Conservation (phyloP, 441 rosid genomes). For the Arabidopsis lyrata region DNA sequence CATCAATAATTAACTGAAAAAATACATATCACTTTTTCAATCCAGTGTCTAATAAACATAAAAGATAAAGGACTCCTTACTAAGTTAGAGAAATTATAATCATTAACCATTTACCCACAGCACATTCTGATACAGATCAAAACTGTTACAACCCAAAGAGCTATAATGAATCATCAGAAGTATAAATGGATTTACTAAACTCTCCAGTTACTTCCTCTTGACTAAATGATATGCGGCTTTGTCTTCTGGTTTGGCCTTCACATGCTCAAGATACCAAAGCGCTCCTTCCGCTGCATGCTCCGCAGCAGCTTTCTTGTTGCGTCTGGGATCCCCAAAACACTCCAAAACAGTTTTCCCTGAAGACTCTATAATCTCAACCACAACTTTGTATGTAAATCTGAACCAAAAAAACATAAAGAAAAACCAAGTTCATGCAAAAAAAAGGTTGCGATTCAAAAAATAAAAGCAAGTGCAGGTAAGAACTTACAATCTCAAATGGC, state of each 20-base stretch:
- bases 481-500: slow-evolving; percentile 63
- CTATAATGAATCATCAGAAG: neutral
- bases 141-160: neutral
- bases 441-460: neutral
- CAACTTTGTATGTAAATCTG: slow-evolving; percentile 63
- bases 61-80: neutral
- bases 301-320: slow-evolving; percentile 64
- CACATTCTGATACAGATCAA: slow-evolving; percentile 3
- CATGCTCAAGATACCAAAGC: slow-evolving; percentile 61
- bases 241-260: slow-evolving; percentile 7
- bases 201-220: slow-evolving; percentile 5
- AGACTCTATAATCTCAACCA: slow-evolving; percentile 49
- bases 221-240: slow-evolving; percentile 2
- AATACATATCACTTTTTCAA: no score
- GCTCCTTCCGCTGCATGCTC: slow-evolving; percentile 79
- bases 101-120: neutral
- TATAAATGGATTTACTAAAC: neutral
- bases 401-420: neutral
- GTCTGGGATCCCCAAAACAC: slow-evolving; percentile 55
- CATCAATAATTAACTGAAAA: no score
- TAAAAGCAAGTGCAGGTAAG: slow-evolving; percentile 6
- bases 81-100: neutral
- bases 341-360: slow-evolving; percentile 46
- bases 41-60: neutral
- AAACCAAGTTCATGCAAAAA: slow-evolving; percentile 27